These are phyloP conservation scores for Calamus simplicifolius DNA, from an alignment of 176 grass and related monocot species.

Conservation along the genomic window DNA sequence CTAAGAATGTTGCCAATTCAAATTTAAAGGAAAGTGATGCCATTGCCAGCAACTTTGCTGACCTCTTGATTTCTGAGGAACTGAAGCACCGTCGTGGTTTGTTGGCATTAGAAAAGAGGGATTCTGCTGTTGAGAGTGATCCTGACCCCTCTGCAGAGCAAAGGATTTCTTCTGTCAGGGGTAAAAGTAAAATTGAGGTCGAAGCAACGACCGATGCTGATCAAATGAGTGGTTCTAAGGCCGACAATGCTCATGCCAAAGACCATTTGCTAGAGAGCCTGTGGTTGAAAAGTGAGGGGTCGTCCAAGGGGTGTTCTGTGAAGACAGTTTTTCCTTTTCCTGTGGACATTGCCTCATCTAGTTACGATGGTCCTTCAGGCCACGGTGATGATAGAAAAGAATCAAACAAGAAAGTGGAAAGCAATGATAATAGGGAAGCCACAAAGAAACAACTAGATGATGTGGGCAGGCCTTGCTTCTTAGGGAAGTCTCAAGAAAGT, in stretches of 20 bases:
- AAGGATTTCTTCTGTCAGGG: constrained; percentile 39
- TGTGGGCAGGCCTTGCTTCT: constrained; percentile 33
- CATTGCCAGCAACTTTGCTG: constrained; percentile 53
- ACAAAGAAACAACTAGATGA: constrained; percentile 45
- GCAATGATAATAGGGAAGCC: constrained; percentile 32
- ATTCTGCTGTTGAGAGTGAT: constrained; percentile 38
- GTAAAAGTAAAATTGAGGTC: constrained; percentile 60
- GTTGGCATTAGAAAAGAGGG: constrained; percentile 38
- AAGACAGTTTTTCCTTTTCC: constrained; percentile 18
- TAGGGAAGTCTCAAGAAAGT: constrained; percentile 30
- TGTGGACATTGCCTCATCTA: constrained; percentile 42
- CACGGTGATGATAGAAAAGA: constrained; percentile 40
- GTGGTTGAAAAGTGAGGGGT: constrained; percentile 54
- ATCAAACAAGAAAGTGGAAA: constrained; percentile 39
- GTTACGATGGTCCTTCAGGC: constrained; percentile 28
- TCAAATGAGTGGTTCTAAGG: constrained; percentile 26
- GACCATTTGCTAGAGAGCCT: constrained; percentile 10
- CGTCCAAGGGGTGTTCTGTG: constrained; percentile 66
- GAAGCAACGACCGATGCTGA: constrained; percentile 25
- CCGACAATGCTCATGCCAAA: constrained; percentile 20
- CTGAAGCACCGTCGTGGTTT: constrained; percentile 32
- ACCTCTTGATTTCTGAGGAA: constrained; percentile 60
- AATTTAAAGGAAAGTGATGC: constrained; percentile 3
- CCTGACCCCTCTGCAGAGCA: constrained; percentile 32
- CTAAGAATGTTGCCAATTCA: constrained; percentile 16